Evolutionary conservation across 768 basidiomycete species (phyloP).

Genomic region (Termitomyces titanicus): DNA sequence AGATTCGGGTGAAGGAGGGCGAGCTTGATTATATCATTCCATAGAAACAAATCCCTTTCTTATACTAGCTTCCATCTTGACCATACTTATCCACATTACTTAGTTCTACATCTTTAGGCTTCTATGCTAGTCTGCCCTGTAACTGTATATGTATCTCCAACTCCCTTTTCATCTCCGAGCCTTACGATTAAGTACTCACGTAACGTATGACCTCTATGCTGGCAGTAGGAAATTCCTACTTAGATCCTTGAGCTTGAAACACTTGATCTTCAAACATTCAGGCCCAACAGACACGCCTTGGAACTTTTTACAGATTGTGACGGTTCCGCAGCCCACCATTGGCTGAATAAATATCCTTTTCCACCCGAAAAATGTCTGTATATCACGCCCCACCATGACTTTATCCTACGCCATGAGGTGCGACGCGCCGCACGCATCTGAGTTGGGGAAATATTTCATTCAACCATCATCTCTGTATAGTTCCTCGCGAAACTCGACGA

Average conservation of each 20-base stretch:
- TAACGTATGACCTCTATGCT: not conserved
- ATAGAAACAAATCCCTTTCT: conserved; percentile 19
- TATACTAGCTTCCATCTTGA: not conserved
- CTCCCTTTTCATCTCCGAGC: not conserved
- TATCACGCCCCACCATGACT: no score
- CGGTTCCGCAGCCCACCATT: no score
- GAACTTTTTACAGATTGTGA: no score
- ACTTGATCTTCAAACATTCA: no score
- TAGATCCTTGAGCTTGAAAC: no score
- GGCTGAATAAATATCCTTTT: no score
- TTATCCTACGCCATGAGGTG: not conserved
- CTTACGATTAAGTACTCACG: not conserved
- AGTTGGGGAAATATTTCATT: not conserved
- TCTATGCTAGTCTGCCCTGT: not conserved
- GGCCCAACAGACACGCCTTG: no score
- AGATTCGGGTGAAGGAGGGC: conserved; percentile 78
- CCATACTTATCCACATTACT: not conserved
- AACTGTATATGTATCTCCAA: not conserved
- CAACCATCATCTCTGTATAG: not conserved
- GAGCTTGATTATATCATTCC: conserved; percentile 79
- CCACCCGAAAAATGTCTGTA: no score
- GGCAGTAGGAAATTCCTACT: no score
- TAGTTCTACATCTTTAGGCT: not conserved
- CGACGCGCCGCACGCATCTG: not conserved
- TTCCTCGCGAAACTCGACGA: not conserved